phyloP scores from a whole-genome alignment of 768 basidiomycete genomes.

The Tubosaeta sp. region DNA sequence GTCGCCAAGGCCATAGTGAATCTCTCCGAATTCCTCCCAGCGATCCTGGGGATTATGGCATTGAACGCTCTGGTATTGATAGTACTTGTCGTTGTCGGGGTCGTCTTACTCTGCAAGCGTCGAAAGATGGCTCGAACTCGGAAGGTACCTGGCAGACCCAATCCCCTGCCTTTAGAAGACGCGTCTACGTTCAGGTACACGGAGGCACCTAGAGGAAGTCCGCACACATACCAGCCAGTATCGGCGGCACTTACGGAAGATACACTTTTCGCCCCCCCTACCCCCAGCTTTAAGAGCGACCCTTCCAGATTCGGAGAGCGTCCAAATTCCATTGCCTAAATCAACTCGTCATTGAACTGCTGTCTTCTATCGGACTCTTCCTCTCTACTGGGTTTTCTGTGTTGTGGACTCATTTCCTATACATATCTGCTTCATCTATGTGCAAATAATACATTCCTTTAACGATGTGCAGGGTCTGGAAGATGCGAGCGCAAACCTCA shows the following conservation, averaged over 20 bases:
- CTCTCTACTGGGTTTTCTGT: background rate
- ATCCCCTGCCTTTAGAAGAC: constrained; percentile 54
- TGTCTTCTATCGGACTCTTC: constrained; percentile 6
- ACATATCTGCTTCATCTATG: constrained; percentile 10
- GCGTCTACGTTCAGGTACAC: constrained; percentile 24
- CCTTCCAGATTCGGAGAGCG: constrained; percentile 30
- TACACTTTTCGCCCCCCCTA: constrained; percentile 51
- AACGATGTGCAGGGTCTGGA: background rate
- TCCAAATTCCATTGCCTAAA: constrained; percentile 41
- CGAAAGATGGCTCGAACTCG: constrained; percentile 34
- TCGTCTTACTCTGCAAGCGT: constrained; percentile 51
- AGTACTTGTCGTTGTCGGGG: constrained; percentile 49
- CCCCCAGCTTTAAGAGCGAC: constrained; percentile 50
- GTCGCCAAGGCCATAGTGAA: constrained; percentile 56
- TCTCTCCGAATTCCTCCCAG: constrained; percentile 64
- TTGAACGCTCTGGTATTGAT: constrained; percentile 72
- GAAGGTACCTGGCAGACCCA: constrained; percentile 43
- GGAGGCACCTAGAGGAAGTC: constrained; percentile 37
- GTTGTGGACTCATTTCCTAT: background rate
- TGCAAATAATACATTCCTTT: background rate
- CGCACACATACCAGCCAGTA: constrained; percentile 67
- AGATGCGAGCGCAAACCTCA: constrained; percentile 8
- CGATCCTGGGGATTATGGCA: constrained; percentile 70
- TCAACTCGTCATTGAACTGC: background rate
- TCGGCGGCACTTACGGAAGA: constrained; percentile 48